Percentiles rank a stretch among this genome's conserved stretches.
phyloP scores from a whole-genome alignment of 345 rosid species.

The Odontarrhena argentea region DNA sequence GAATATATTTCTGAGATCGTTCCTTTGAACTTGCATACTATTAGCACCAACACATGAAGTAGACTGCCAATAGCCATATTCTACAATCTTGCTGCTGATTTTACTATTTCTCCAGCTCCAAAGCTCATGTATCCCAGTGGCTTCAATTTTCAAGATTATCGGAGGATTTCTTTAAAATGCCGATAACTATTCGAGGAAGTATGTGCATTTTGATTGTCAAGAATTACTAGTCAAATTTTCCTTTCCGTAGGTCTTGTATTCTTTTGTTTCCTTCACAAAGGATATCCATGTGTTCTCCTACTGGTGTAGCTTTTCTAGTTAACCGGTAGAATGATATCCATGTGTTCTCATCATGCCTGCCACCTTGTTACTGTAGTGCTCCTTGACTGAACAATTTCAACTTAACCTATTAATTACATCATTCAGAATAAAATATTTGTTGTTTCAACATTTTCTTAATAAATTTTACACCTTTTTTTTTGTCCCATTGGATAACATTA shows the following conservation, averaged over 20 bases:
- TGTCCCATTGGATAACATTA: too few species aligned
- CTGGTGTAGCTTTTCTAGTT: not conserved
- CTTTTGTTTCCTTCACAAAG: slow-evolving; percentile 9
- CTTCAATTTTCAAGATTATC: slow-evolving; percentile 58
- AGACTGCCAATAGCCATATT: slow-evolving; percentile 71
- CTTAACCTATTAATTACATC: slow-evolving; percentile 7
- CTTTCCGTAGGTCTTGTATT: not conserved
- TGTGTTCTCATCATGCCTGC: not conserved
- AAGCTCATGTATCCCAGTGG: slow-evolving; percentile 46
- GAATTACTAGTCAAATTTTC: not conserved
- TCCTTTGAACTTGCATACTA: not conserved
- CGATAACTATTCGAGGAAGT: not conserved
- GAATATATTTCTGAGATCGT: not conserved
- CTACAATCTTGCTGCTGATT: slow-evolving; percentile 67
- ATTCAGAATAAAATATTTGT: too few species aligned
- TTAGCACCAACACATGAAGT: slow-evolving; percentile 39
- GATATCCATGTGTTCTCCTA: not conserved
- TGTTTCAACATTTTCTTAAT: too few species aligned
- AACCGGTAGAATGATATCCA: too few species aligned
- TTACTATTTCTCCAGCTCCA: slow-evolving; percentile 50
- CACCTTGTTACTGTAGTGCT: not conserved
- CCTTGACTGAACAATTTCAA: not conserved
- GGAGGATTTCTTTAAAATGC: slow-evolving; percentile 47
- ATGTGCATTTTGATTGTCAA: not conserved
- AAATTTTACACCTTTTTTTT: not conserved